Percentiles rank a stretch among this genome's conserved stretches.
phyloP scores from a whole-genome alignment of 495 filamentous ascomycete genomes.

The Aspergillus nidulans region DNA sequence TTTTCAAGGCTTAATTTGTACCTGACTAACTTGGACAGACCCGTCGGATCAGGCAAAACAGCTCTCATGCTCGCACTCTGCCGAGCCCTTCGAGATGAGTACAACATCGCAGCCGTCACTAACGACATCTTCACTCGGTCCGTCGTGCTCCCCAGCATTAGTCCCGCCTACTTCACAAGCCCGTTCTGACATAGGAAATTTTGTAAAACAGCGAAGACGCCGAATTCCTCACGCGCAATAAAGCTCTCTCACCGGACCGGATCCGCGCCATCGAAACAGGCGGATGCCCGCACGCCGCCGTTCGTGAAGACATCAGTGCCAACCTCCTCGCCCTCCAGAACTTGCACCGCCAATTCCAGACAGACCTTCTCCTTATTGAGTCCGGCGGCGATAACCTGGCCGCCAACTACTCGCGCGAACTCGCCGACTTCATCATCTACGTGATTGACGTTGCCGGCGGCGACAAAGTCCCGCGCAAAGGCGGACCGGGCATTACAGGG shows the following conservation, averaged over 20 bases:
- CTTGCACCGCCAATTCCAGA: constrained; percentile 69
- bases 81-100: constrained; percentile 65
- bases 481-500: constrained; percentile 94
- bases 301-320: constrained; percentile 91
- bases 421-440: constrained; percentile 97
- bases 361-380: constrained; percentile 84
- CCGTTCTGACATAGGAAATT: constrained; percentile 7
- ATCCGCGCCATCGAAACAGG: constrained; percentile 97
- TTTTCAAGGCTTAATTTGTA: neutral
- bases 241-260: constrained; percentile 72
- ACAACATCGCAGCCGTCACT: constrained; percentile 90
- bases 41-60: constrained; percentile 96
- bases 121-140: constrained; percentile 96
- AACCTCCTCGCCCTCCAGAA: constrained; percentile 91
- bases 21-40: constrained; percentile 46
- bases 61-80: constrained; percentile 92
- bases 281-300: constrained; percentile 94
- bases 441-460: constrained; percentile 98
- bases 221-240: constrained; percentile 87
- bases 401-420: constrained; percentile 88
- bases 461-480: constrained; percentile 94
- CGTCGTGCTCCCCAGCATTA: neutral
- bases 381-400: constrained; percentile 94
- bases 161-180: neutral
- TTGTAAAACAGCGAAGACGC: constrained; percentile 79